These are phyloP conservation scores for Thermoascus crustaceus DNA, from an alignment of 2,329 filamentous ascomycete species.

Conservation along the genomic window DNA sequence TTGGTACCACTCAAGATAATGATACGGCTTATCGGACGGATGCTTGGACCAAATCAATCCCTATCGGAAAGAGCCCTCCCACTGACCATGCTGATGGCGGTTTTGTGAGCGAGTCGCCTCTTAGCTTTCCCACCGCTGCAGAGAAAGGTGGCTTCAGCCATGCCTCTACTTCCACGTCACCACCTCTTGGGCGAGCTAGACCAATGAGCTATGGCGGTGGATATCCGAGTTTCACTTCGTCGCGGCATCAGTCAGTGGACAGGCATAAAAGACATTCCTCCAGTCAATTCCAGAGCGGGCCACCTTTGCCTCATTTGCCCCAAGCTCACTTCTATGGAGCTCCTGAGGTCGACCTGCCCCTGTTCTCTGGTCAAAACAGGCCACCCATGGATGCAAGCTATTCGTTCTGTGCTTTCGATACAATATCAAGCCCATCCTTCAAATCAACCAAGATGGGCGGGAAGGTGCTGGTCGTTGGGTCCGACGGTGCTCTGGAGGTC, in stretches of 20 bases:
- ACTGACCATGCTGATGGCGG: slow-evolving; percentile 28
- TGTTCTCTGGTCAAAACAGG: slow-evolving; percentile 18
- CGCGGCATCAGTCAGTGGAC: slow-evolving; percentile 30
- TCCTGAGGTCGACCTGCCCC: slow-evolving; percentile 60
- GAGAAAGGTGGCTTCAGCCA: slow-evolving; percentile 33
- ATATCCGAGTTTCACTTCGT: slow-evolving; percentile 27
- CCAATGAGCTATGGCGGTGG: slow-evolving; percentile 37
- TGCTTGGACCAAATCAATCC: slow-evolving; percentile 39
- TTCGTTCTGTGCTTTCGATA: slow-evolving; percentile 76
- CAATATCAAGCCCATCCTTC: slow-evolving; percentile 44
- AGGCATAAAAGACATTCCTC: slow-evolving; percentile 31
- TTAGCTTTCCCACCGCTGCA: slow-evolving; percentile 30
- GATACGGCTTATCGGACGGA: slow-evolving; percentile 31
- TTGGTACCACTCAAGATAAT: slow-evolving; percentile 22
- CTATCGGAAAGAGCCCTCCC: slow-evolving; percentile 38
- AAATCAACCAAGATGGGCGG: slow-evolving; percentile 30
- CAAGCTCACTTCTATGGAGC: slow-evolving; percentile 71
- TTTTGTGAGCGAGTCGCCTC: slow-evolving; percentile 30
- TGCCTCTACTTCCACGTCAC: slow-evolving; percentile 36
- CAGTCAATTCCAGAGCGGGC: slow-evolving; percentile 26
- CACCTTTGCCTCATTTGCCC: slow-evolving; percentile 62
- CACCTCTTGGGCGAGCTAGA: slow-evolving; percentile 29
- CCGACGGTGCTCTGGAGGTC: slow-evolving; percentile 70
- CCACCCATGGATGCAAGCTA: slow-evolving; percentile 46
- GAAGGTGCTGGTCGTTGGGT: slow-evolving; percentile 71